phyloP scores from a whole-genome alignment of 805 yeast genomes.

The Debaryomyces hansenii region DNA sequence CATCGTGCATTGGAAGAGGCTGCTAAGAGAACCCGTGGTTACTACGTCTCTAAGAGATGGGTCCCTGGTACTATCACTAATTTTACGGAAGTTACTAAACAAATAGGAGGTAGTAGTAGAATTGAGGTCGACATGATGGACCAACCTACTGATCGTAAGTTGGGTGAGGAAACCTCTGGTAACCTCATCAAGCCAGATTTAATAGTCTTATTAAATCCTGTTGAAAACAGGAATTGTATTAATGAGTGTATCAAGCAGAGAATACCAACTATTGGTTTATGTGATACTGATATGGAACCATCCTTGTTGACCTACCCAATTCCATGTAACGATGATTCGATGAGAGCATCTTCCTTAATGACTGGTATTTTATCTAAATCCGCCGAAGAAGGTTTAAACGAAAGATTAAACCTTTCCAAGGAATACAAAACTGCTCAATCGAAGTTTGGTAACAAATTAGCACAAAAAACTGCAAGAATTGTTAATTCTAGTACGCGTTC shows the following conservation, averaged over 20 bases:
- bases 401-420: conserved; percentile 42
- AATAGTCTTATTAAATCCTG: conserved; percentile 82
- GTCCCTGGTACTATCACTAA: conserved; percentile 93
- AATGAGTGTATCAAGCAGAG: conserved; percentile 79
- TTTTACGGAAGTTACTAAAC: conserved; percentile 67
- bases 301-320: conserved; percentile 88
- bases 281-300: conserved; percentile 94
- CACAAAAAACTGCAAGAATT: conserved; percentile 1
- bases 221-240: conserved; percentile 77
- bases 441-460: not conserved
- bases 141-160: conserved; percentile 58
- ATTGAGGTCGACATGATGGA: conserved; percentile 76
- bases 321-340: conserved; percentile 93
- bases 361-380: conserved; percentile 83
- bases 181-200: conserved; percentile 82
- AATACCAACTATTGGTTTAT: conserved; percentile 89
- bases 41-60: conserved; percentile 84
- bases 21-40: conserved; percentile 75
- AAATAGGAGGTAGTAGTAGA: conserved; percentile 32
- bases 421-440: conserved; percentile 9
- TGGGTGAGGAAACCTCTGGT: conserved; percentile 47
- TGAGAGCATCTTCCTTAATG: conserved; percentile 76
- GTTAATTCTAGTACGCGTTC: not conserved
- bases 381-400: conserved; percentile 72
- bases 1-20: conserved; percentile 74